These are phyloP conservation scores for Cercospora brassicicola DNA, from an alignment of 2,329 filamentous ascomycete genomes.

Conservation along the genomic window DNA sequence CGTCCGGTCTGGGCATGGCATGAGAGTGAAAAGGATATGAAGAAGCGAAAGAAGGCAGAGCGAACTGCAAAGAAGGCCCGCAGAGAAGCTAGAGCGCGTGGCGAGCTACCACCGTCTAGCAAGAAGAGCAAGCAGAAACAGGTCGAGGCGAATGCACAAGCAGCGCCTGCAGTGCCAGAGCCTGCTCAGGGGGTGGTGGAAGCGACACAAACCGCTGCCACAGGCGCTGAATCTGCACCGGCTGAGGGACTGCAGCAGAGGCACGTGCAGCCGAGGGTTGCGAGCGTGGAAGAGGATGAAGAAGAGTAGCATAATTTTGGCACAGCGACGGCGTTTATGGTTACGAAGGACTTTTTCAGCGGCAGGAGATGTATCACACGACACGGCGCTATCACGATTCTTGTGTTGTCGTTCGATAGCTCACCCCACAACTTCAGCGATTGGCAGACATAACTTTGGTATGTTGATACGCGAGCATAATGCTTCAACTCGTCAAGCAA, in stretches of 20 bases:
- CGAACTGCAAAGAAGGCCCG: conserved; percentile 36
- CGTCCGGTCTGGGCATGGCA: conserved; percentile 97
- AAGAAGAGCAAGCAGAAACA: conserved; percentile 25
- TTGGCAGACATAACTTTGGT: not conserved
- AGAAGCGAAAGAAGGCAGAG: conserved; percentile 42
- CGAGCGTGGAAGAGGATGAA: conserved; percentile 36
- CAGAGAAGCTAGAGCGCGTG: conserved; percentile 34
- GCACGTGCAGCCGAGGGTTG: conserved; percentile 33
- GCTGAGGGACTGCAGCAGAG: conserved; percentile 28
- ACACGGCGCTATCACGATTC: not conserved
- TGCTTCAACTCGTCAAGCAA: conserved; percentile 10
- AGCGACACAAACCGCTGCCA: conserved; percentile 24
- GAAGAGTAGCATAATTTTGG: conserved; percentile 23
- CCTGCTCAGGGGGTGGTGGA: conserved; percentile 12
- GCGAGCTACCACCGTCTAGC: conserved; percentile 21
- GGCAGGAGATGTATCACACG: not conserved
- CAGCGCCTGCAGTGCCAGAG: conserved; percentile 12
- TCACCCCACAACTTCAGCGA: not conserved
- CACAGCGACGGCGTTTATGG: conserved; percentile 24
- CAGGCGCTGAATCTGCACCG: conserved; percentile 26
- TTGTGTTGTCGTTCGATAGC: not conserved
- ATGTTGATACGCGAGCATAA: not conserved
- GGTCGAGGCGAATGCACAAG: conserved; percentile 18
- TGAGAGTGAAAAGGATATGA: conserved; percentile 48
- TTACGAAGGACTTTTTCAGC: not conserved